Conservation (phyloP, 306 rosid species). For the Ormosia semicastrata region DNA sequence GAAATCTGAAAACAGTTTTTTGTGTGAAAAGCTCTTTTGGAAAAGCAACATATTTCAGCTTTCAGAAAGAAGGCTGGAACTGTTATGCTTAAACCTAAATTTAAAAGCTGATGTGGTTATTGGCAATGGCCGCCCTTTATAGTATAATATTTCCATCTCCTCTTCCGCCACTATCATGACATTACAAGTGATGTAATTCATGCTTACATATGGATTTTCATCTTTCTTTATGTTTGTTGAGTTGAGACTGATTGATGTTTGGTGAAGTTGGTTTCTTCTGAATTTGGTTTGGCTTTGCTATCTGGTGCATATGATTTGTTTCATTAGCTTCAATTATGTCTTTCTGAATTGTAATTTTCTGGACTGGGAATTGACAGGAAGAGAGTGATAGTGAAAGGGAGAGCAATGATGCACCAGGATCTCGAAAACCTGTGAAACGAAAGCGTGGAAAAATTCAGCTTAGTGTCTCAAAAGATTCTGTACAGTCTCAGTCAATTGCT, state of each 20-base stretch:
- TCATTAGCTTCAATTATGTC: background rate
- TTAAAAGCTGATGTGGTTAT: background rate
- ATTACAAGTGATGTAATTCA: background rate
- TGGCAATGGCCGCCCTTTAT: background rate
- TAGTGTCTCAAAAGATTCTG: slow-evolving; percentile 44
- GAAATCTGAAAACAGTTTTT: background rate
- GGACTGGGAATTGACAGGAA: slow-evolving; percentile 47
- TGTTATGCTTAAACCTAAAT: background rate
- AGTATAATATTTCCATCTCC: background rate
- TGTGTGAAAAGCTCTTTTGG: background rate
- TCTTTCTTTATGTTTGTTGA: background rate
- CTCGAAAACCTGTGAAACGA: slow-evolving; percentile 48
- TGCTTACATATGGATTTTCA: background rate
- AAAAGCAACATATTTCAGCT: background rate
- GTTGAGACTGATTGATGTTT: background rate
- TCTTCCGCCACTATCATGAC: background rate
- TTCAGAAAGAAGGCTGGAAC: background rate
- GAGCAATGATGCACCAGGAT: slow-evolving; percentile 56
- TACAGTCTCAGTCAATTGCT: slow-evolving; percentile 48
- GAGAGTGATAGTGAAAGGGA: slow-evolving; percentile 71
- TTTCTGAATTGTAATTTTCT: slow-evolving; percentile 26
- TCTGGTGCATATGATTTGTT: background rate
- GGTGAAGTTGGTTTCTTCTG: background rate
- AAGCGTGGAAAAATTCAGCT: slow-evolving; percentile 52
- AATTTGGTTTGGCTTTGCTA: slow-evolving; percentile 13